Base-by-base conservation (phyloP, 169 alveolate genomes). In the Hepatocystis sp. region DNA sequence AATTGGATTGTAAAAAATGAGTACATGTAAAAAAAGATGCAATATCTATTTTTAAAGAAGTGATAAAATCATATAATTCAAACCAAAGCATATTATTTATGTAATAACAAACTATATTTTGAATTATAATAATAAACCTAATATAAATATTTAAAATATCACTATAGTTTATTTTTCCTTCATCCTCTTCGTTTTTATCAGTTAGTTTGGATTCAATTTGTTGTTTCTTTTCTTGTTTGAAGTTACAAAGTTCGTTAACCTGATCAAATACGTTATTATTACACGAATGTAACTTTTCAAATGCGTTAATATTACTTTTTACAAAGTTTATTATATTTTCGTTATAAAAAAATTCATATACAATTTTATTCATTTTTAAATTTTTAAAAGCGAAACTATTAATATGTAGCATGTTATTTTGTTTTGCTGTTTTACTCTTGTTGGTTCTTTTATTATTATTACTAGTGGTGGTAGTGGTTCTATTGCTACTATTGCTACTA, bases 281-380 rank as follows among this genome's bases (percentile, higher is more conserved):
- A 63, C 81, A 81, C n/a, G 67, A 40, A 27, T 81, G 66, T 7
- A 81, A 21, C 7, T 60, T 52, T 8, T 21, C 4, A 65, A 81
- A 81, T 17, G 17, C 23, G 39, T 63, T 10, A 0, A 44, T 13
- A 63, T 81, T 81, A 13, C 63, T 40, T 13, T 36, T 49, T 1
- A 47, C 34, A 51, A 81, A 25, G n/a, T 15, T 2, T 46, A 81
- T 81, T 39, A 81, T 53, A 81, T 81, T 84, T n/a, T 47, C 32
- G 44, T 64, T 81, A 63, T 81, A 81, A 49, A 81, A 81, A 56
- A 81, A 81, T 53, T 81, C 89, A 56, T 65, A 81, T 34, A 81
- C 44, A 23, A 81, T 63, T 63, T 63, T 81, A 42, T 81, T 81
- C 89, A 81, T 63, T 61, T 30, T 34, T 8, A 81, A 81, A 10